phyloP scores from a whole-genome alignment of 306 rosid genomes.

The Prosopis cineraria region DNA sequence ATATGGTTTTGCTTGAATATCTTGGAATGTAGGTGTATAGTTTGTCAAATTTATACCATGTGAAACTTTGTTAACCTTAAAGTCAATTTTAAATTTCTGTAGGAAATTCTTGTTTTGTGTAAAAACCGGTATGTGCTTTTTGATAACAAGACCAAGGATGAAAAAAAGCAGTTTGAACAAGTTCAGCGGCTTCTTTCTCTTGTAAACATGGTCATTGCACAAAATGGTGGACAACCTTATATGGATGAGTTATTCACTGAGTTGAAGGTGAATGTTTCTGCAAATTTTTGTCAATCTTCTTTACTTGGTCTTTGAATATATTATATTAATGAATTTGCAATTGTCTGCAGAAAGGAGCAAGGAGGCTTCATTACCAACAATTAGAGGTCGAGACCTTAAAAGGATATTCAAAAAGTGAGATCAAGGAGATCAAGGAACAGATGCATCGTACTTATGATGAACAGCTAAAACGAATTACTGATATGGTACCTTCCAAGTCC shows the following conservation, averaged over 20 bases:
- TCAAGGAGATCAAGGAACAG: constrained; percentile 50
- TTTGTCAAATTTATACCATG: neutral
- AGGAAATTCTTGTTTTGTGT: constrained; percentile 69
- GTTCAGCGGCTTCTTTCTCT: constrained; percentile 64
- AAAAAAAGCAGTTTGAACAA: constrained; percentile 57
- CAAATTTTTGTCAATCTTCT: constrained; percentile 1
- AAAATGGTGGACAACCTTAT: constrained; percentile 71
- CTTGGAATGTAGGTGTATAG: constrained; percentile 12
- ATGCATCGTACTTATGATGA: constrained; percentile 62
- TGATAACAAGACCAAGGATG: constrained; percentile 82
- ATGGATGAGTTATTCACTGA: constrained; percentile 70
- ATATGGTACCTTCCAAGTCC: constrained; percentile 56
- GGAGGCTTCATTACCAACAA: constrained; percentile 55
- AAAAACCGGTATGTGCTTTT: constrained; percentile 71
- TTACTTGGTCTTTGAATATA: neutral
- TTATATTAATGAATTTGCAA: constrained; percentile 1
- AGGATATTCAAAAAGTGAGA: constrained; percentile 56
- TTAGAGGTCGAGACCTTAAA: constrained; percentile 51
- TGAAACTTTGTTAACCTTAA: neutral
- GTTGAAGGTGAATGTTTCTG: constrained; percentile 55
- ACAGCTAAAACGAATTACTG: constrained; percentile 78
- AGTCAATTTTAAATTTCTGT: constrained; percentile 22
- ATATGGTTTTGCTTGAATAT: neutral
- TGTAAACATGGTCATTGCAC: constrained; percentile 51
- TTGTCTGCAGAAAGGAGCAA: constrained; percentile 66